phyloP scores from a whole-genome alignment of 1,284 basidiomycete species.

The Ceratobasidium papillatum region DNA sequence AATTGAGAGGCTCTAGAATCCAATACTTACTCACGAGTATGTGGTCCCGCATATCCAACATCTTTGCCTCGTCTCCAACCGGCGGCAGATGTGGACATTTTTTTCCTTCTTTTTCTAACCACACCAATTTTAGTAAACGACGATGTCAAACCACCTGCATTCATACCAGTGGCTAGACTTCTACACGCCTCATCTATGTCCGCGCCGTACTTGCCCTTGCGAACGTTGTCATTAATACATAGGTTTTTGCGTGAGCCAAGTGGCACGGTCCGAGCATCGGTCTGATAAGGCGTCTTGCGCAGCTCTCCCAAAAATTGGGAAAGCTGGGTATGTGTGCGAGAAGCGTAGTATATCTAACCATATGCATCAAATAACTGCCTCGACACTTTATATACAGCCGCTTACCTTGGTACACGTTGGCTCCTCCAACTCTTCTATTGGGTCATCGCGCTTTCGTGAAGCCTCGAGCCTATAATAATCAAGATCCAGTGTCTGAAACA shows the following conservation, averaged over 20 bases:
- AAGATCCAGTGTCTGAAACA: neutral
- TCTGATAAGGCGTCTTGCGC: constrained; percentile 56
- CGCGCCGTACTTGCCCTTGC: constrained; percentile 60
- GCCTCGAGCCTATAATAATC: constrained; percentile 35
- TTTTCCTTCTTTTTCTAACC: constrained; percentile 65
- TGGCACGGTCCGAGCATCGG: constrained; percentile 70
- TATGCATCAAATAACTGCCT: neutral
- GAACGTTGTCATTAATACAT: constrained; percentile 88
- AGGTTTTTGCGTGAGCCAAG: constrained; percentile 93
- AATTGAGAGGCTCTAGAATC: neutral
- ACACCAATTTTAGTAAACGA: neutral
- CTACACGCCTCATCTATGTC: constrained; percentile 93
- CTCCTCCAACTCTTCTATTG: constrained; percentile 51
- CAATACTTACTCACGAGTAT: constrained; percentile 69
- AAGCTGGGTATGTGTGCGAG: constrained; percentile 94
- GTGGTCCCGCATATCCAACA: constrained; percentile 90
- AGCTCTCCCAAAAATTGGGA: constrained; percentile 91
- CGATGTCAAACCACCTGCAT: neutral
- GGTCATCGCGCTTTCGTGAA: constrained; percentile 32
- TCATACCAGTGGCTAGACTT: constrained; percentile 80
- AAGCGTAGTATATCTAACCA: constrained; percentile 83
- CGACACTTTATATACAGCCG: neutral
- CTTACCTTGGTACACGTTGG: constrained; percentile 69
- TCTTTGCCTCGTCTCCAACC: constrained; percentile 70
- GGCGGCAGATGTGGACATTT: constrained; percentile 84